A percentile compares a stretch with the other conserved stretches of the same genome.
phyloP scores from a whole-genome alignment of 2,329 filamentous ascomycete species.

The Penicillium thymicola region DNA sequence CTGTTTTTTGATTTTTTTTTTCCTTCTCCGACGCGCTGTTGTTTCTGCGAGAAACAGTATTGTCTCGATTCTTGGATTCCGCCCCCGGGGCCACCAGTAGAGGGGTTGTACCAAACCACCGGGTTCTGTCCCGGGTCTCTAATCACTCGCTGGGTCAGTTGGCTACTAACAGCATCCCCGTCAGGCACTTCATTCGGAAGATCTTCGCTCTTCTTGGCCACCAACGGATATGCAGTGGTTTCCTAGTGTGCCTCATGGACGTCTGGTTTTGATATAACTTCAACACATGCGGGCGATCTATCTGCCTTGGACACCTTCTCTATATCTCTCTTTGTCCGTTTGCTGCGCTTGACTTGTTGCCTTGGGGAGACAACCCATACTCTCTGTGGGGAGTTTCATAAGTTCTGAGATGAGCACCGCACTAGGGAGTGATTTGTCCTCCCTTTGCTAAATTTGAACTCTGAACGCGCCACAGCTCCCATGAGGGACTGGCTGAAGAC shows the following conservation, averaged over 20 bases:
- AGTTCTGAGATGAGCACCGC: conserved; percentile 19
- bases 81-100: conserved; percentile 17
- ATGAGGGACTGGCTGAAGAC: conserved; percentile 27
- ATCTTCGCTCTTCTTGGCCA: conserved; percentile 18
- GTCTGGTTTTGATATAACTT: conserved; percentile 24
- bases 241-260: conserved; percentile 14
- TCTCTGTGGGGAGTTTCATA: conserved; percentile 10
- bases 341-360: background rate
- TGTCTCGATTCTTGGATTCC: conserved; percentile 12
- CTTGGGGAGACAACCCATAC: background rate
- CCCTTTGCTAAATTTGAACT: conserved; percentile 8
- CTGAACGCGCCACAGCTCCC: background rate
- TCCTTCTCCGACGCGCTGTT: conserved; percentile 16
- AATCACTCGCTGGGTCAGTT: conserved; percentile 13
- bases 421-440: conserved; percentile 18
- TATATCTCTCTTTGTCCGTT: background rate
- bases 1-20: conserved; percentile 1
- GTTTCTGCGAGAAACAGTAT: conserved; percentile 7
- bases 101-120: conserved; percentile 30
- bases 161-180: conserved; percentile 13
- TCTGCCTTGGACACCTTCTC: conserved; percentile 6
- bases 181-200: conserved; percentile 15
- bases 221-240: conserved; percentile 22
- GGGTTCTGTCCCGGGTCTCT: conserved; percentile 20
- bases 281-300: conserved; percentile 18